phyloP scores from a whole-genome alignment of 306 rosid genomes.

The Comarum palustre region DNA sequence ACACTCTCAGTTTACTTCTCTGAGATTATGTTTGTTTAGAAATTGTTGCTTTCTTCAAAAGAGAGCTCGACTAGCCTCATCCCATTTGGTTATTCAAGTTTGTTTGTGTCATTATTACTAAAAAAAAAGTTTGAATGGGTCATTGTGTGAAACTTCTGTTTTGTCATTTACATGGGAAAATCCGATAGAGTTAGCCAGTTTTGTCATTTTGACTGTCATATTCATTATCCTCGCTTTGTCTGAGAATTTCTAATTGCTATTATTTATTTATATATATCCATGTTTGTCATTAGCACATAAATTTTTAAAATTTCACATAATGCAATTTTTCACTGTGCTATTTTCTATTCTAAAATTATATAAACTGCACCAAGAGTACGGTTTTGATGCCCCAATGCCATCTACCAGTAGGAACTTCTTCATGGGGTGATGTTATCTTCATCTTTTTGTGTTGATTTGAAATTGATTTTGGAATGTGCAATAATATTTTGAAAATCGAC shows the following conservation, averaged over 20 bases:
- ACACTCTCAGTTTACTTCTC: no score
- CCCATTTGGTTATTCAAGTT: not conserved
- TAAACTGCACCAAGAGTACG: not conserved
- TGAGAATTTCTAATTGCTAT: not conserved
- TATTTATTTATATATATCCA: not conserved
- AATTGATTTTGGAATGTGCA: not conserved
- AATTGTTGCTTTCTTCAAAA: no score
- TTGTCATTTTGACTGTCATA: constrained; percentile 18
- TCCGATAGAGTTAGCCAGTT: not conserved
- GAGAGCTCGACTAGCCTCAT: no score
- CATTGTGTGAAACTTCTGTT: not conserved
- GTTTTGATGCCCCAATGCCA: not conserved
- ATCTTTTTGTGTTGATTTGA: not conserved
- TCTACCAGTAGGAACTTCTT: not conserved
- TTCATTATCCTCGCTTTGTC: not conserved
- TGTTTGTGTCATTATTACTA: no score
- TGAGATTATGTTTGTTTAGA: no score
- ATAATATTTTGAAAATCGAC: no score
- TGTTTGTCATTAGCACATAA: not conserved
- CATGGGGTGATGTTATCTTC: no score
- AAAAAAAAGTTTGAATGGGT: no score
- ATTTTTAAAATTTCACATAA: not conserved
- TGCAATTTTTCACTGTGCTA: not conserved
- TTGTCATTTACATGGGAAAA: not conserved
- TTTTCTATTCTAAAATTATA: not conserved